phyloP scores from a whole-genome alignment of 352 stramenopile genomes.

The Pythium coloratum region DNA sequence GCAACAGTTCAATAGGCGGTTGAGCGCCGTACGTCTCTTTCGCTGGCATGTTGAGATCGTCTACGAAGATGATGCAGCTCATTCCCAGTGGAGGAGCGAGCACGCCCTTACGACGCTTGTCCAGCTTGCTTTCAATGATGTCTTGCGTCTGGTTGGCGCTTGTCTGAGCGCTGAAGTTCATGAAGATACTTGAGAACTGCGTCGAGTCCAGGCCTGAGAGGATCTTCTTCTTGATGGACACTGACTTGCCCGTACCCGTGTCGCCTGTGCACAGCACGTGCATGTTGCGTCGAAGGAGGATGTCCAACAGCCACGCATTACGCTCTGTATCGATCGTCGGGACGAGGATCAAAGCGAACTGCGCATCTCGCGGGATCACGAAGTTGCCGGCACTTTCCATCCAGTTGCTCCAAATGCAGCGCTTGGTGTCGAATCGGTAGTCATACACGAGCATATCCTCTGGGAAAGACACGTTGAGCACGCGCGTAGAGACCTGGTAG shows the following conservation, averaged over 20 bases:
- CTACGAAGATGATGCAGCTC: conserved; percentile 92
- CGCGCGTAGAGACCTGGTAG: conserved; percentile 50
- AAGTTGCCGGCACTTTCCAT: conserved; percentile 56
- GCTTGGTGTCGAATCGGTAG: conserved; percentile 89
- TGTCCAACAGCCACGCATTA: conserved; percentile 91
- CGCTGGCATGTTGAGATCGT: conserved; percentile 94
- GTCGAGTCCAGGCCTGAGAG: conserved; percentile 71
- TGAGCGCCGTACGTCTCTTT: conserved; percentile 94
- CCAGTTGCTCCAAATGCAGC: conserved; percentile 79
- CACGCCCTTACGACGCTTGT: conserved; percentile 93
- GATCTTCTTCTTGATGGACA: conserved; percentile 94
- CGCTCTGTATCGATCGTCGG: conserved; percentile 93
- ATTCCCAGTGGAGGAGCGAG: conserved; percentile 88
- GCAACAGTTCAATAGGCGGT: conserved; percentile 91
- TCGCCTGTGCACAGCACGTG: conserved; percentile 92
- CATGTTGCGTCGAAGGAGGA: conserved; percentile 83
- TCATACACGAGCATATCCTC: conserved; percentile 87
- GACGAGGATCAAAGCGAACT: conserved; percentile 90
- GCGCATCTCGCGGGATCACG: conserved; percentile 65
- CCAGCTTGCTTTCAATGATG: conserved; percentile 93
- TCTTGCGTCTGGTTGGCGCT: conserved; percentile 94
- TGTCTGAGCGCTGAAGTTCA: conserved; percentile 94
- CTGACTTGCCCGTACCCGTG: conserved; percentile 93
- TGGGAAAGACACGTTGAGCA: conserved; percentile 41
- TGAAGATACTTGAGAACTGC: conserved; percentile 85